Evolutionary conservation across 2,329 filamentous ascomycete genomes (phyloP).

Genomic region (Phoma sp.): DNA sequence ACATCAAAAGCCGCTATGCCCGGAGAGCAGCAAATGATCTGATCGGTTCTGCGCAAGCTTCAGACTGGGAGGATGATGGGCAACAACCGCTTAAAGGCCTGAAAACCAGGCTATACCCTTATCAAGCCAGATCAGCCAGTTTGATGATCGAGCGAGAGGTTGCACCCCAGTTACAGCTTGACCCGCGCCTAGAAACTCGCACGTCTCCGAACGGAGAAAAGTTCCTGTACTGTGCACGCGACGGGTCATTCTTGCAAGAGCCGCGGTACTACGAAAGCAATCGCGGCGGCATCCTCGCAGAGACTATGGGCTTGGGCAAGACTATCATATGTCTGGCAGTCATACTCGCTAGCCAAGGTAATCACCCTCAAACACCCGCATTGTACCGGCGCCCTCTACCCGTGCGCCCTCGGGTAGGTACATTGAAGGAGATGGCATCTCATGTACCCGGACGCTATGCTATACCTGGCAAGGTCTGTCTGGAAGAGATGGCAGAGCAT

Average conservation of each 20-base stretch:
- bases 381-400: conserved; percentile 58
- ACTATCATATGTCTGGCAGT: conserved; percentile 79
- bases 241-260: conserved; percentile 67
- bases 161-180: conserved; percentile 67
- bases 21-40: conserved; percentile 63
- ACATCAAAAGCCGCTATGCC: conserved; percentile 59
- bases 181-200: conserved; percentile 72
- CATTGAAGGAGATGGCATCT: conserved; percentile 78
- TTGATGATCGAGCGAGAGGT: conserved; percentile 84
- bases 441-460: conserved; percentile 69
- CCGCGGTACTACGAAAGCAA: conserved; percentile 76
- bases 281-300: conserved; percentile 78
- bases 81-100: conserved; percentile 60
- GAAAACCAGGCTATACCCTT: conserved; percentile 71
- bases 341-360: conserved; percentile 75
- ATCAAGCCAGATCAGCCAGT: conserved; percentile 80
- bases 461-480: conserved; percentile 72
- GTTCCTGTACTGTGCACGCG: conserved; percentile 75
- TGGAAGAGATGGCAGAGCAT: conserved; percentile 60
- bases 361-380: conserved; percentile 70
- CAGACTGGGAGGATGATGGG: conserved; percentile 41
- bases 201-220: conserved; percentile 64
- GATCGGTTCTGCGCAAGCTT: conserved; percentile 48
- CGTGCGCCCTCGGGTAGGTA: conserved; percentile 60
- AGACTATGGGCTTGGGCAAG: conserved; percentile 82